phyloP scores from a whole-genome alignment of 179 eudicot genomes.

The Drosera spatulata region DNA sequence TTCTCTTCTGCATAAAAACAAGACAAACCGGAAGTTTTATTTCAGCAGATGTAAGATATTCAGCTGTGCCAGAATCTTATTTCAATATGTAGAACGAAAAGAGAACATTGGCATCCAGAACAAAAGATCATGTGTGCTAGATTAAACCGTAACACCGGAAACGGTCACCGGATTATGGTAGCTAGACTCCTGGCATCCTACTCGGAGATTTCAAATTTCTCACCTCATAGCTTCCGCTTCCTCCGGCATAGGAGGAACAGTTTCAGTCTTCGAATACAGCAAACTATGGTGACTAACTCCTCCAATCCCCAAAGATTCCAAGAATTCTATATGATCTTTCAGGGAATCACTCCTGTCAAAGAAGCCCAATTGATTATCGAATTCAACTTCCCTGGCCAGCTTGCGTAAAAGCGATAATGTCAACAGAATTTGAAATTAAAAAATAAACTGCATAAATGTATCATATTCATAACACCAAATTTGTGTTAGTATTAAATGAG shows the following conservation, averaged over 20 bases:
- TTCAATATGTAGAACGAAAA: background rate
- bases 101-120: background rate
- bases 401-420: too few species aligned
- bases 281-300: constrained; percentile 96
- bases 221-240: constrained; percentile 57
- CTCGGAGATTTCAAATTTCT: constrained; percentile 1
- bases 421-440: too few species aligned
- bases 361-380: background rate
- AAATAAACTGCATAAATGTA: too few species aligned
- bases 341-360: constrained; percentile 54
- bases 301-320: constrained; percentile 79
- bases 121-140: too few species aligned
- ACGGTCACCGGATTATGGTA: too few species aligned
- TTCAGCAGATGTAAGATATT: too few species aligned
- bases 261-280: constrained; percentile 87
- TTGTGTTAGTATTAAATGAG: too few species aligned
- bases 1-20: constrained; percentile 26
- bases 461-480: too few species aligned
- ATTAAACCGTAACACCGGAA: too few species aligned
- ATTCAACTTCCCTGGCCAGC: background rate
- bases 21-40: background rate
- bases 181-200: too few species aligned
- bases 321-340: constrained; percentile 56
- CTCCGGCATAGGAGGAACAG: constrained; percentile 28
- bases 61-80: background rate